Percentiles rank a stretch among this genome's conserved stretches.
phyloP scores from a whole-genome alignment of 1,139 yeast genomes.

The Nematodospora anomalae region DNA sequence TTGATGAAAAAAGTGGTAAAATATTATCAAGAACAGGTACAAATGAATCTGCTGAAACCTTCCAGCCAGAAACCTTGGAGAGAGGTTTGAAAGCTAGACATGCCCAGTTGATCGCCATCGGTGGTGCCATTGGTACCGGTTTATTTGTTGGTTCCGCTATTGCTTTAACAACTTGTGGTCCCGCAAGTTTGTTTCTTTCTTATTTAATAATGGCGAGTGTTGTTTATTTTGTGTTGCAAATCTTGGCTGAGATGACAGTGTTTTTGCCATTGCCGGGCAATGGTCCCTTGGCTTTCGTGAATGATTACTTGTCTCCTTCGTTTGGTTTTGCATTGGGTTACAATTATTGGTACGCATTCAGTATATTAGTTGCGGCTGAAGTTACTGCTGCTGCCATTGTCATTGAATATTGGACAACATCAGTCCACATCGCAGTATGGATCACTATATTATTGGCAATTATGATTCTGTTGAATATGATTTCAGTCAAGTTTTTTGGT shows the following conservation, averaged over 20 bases:
- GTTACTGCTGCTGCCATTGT: slow-evolving; percentile 54
- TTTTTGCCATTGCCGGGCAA: slow-evolving; percentile 53
- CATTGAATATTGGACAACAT: slow-evolving; percentile 56
- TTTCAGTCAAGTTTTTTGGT: slow-evolving; percentile 55
- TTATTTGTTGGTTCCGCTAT: slow-evolving; percentile 50
- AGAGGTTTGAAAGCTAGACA: slow-evolving; percentile 42
- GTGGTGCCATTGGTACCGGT: slow-evolving; percentile 46
- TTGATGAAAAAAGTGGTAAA: slow-evolving; percentile 31
- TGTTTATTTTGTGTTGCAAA: slow-evolving; percentile 57
- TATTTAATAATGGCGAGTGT: slow-evolving; percentile 51
- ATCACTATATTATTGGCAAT: slow-evolving; percentile 48
- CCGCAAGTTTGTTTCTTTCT: slow-evolving; percentile 49
- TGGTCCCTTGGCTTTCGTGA: slow-evolving; percentile 41
- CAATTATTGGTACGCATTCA: slow-evolving; percentile 51
- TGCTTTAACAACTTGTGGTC: slow-evolving; percentile 48
- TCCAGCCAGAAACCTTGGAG: slow-evolving; percentile 23
- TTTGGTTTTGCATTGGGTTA: slow-evolving; percentile 50
- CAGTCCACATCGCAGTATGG: slow-evolving; percentile 54
- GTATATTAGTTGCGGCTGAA: slow-evolving; percentile 51
- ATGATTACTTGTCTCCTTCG: slow-evolving; percentile 35
- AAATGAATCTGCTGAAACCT: slow-evolving; percentile 18
- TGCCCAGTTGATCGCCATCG: slow-evolving; percentile 38
- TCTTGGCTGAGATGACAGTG: slow-evolving; percentile 62
- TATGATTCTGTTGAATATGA: slow-evolving; percentile 39
- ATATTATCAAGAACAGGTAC: slow-evolving; percentile 26